phyloP scores from a whole-genome alignment of 345 rosid species.

The Eucalyptus melliodora region DNA sequence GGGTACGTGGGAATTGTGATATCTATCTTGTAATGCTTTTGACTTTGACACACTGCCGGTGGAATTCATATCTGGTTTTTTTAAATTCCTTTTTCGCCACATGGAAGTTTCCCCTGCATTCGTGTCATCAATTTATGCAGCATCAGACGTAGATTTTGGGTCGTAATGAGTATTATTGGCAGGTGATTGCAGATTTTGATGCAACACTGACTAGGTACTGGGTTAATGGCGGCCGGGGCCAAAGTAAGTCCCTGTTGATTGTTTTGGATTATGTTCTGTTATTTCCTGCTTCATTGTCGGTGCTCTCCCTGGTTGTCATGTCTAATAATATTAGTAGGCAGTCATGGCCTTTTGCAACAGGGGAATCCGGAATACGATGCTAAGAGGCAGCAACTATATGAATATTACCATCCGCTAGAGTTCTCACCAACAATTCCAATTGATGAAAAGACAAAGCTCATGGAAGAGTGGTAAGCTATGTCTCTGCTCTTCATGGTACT shows the following conservation, averaged over 20 bases:
- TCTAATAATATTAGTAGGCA: conserved; percentile 25
- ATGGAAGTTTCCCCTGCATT: not conserved
- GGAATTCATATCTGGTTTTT: not conserved
- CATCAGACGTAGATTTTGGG: not conserved
- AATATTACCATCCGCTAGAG: conserved; percentile 72
- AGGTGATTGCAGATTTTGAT: conserved; percentile 85
- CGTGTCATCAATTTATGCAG: not conserved
- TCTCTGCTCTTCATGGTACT: not conserved
- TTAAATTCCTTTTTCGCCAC: not conserved
- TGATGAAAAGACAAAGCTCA: conserved; percentile 79
- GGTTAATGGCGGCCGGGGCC: conserved; percentile 50
- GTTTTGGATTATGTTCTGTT: not conserved
- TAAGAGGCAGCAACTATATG: conserved; percentile 58
- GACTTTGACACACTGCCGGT: not conserved
- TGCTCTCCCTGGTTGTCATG: not conserved
- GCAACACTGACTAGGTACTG: conserved; percentile 58
- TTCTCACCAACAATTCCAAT: conserved; percentile 53
- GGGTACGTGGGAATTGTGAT: not conserved
- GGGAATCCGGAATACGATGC: conserved; percentile 59
- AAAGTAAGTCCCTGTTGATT: conserved; percentile 25
- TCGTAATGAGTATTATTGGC: not conserved
- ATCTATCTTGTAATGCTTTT: not conserved
- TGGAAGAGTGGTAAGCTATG: conserved; percentile 72
- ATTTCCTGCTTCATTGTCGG: not conserved
- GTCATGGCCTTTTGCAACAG: conserved; percentile 81